A percentile compares a stretch with the other conserved stretches of the same genome.
These are phyloP conservation scores for Aspergillus tamarii DNA, from an alignment of 2,329 filamentous ascomycete genomes.

Conservation along the genomic window DNA sequence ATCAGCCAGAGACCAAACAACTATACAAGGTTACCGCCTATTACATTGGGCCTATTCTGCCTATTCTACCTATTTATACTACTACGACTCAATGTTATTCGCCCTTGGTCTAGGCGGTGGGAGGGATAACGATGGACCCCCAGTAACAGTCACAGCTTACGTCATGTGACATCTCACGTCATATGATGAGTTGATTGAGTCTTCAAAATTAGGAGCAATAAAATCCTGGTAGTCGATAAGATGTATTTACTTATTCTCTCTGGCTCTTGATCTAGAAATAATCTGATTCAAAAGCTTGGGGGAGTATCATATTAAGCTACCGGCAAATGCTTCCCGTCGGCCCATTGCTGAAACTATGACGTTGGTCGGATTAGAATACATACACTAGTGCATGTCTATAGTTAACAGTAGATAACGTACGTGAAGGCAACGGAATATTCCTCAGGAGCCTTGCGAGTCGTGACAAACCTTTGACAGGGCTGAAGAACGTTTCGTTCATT, in stretches of 20 bases:
- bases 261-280: not conserved
- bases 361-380: not conserved
- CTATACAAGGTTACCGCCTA: no score
- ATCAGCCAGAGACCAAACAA: no score
- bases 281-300: not conserved
- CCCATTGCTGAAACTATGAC: not conserved
- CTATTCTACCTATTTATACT: no score
- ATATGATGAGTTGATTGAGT: not conserved
- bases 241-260: no score
- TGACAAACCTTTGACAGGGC: not conserved
- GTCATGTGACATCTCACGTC: not conserved
- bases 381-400: not conserved
- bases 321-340: not conserved
- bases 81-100: not conserved
- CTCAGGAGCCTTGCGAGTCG: not conserved
- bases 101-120: not conserved
- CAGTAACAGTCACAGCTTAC: not conserved
- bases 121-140: no score
- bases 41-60: no score
- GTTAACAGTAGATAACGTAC: not conserved
- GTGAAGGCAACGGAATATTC: not conserved
- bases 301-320: not conserved
- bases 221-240: no score
- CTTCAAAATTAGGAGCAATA: not conserved
- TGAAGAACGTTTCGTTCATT: not conserved